Evolutionary conservation across 371 early-diverging fungal species (phyloP), one percentile per base, ranked within the genome.

Genomic region (Entomophthora muscae): DNA sequence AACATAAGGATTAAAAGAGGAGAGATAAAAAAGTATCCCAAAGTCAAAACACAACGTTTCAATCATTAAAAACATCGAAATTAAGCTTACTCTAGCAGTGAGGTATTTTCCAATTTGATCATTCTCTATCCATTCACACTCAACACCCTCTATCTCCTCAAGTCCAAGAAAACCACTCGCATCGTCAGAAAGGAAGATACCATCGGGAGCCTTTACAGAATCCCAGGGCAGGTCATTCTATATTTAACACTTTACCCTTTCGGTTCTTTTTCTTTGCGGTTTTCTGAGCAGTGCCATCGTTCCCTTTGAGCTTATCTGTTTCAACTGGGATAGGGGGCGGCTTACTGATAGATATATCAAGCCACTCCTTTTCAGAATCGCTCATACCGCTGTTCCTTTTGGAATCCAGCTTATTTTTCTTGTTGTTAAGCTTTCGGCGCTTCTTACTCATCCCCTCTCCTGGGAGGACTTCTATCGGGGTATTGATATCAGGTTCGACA

Each of bases 101-200:
- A 76, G 0, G 80, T 78, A 42, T 68, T 76, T 80, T 42, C 87
- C 89, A 3, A 78, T 77, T 0, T 66, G 69, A 12, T 75, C 77
- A 32, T 79, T 80, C 2, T 80, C 81, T 61, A 83, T 81, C 70
- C 80, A 85, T 30, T 80, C 81, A 23, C 91, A 80, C 66, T 90
- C 86, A 2, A 91, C 86, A 60, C 82, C 90, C 28, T 86, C 86
- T 26, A 91, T 74, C 66, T 93, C 95, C 69, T 94, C 92, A 51
- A 94, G 76, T 57, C 88, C 82, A 26, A 89, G 61, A 65, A 91
- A 86, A 5, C 92, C 94, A 29, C 86, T 85, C 31, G 76, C 66
- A 52, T 87, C 83, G 63, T 86, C 87, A 1, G 75, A 68, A 32
- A 79, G 55, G 28, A 77, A 67, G 21, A 74, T 67, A 30, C 67